Percentiles rank a stretch among this genome's conserved stretches.
phyloP scores from a whole-genome alignment of 768 basidiomycete species.

The Leccinum uliginosum region DNA sequence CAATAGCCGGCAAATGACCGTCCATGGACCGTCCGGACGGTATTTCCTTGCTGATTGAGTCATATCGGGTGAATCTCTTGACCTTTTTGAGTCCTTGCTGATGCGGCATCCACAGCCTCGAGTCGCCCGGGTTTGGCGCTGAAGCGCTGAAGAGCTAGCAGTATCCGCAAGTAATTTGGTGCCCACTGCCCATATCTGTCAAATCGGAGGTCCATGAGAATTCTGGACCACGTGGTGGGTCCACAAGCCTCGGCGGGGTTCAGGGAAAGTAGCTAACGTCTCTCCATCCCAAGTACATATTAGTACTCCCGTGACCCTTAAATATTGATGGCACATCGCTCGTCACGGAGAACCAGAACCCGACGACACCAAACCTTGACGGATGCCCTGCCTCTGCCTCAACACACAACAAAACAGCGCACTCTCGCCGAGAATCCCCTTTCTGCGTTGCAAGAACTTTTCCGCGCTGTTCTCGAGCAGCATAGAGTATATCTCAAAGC shows the following conservation, averaged over 20 bases:
- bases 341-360: neutral
- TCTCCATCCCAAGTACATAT: neutral
- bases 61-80: neutral
- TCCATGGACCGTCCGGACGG: neutral
- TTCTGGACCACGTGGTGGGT: neutral
- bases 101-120: neutral
- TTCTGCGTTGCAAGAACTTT: conserved; percentile 2
- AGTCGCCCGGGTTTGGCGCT: neutral
- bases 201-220: neutral
- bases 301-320: neutral
- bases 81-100: too few species aligned
- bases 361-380: neutral
- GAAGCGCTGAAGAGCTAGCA: neutral
- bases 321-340: neutral
- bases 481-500: conserved; percentile 10
- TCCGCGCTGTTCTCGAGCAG: conserved; percentile 14
- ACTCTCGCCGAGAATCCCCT: conserved; percentile 7
- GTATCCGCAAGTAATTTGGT: neutral
- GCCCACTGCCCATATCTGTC: neutral
- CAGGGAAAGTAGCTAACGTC: neutral
- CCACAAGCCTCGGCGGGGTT: neutral
- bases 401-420: neutral
- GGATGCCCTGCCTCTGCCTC: neutral
- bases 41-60: too few species aligned
- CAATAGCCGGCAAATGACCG: neutral